phyloP scores from a whole-genome alignment of 2,329 filamentous ascomycete species.

The Nemania sp. region DNA sequence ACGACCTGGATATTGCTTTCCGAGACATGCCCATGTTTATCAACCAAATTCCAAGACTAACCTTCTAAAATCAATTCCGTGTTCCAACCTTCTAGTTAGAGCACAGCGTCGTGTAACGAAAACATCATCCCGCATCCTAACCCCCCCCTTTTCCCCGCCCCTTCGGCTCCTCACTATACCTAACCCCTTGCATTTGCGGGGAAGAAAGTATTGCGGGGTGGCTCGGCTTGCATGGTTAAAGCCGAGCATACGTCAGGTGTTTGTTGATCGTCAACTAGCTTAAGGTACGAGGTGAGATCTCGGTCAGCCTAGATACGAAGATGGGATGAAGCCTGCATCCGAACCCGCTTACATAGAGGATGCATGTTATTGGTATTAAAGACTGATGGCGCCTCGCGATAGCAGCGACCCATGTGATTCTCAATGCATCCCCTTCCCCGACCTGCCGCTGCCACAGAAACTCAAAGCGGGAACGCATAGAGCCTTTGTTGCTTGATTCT shows the following conservation, averaged over 20 bases:
- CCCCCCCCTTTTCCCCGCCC: not conserved
- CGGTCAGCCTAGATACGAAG: not conserved
- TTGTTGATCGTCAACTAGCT: not conserved
- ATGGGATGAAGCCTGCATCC: not conserved
- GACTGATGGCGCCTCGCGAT: not conserved
- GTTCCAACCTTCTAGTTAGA: not conserved
- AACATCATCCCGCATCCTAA: slow-evolving; percentile 2
- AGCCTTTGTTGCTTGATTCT: not conserved
- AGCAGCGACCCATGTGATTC: not conserved
- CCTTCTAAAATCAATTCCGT: not conserved
- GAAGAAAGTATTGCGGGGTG: slow-evolving; percentile 18
- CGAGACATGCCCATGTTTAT: not conserved
- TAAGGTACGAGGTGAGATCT: not conserved
- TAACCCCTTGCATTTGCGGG: slow-evolving; percentile 6
- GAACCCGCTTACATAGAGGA: not conserved
- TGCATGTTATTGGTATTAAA: slow-evolving; percentile 12
- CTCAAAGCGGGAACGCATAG: slow-evolving; percentile 2
- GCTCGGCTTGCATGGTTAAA: not conserved
- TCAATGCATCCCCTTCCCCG: not conserved
- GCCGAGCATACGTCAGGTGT: slow-evolving; percentile 7
- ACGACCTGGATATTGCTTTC: not conserved
- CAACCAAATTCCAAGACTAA: not conserved
- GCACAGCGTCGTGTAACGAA: not conserved
- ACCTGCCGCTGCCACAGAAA: not conserved
- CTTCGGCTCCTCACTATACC: not conserved